Evolutionary conservation across 148 eudicot genomes (phyloP), one percentile per base, ranked within the genome.

Genomic region (Suaeda aralocaspica): DNA sequence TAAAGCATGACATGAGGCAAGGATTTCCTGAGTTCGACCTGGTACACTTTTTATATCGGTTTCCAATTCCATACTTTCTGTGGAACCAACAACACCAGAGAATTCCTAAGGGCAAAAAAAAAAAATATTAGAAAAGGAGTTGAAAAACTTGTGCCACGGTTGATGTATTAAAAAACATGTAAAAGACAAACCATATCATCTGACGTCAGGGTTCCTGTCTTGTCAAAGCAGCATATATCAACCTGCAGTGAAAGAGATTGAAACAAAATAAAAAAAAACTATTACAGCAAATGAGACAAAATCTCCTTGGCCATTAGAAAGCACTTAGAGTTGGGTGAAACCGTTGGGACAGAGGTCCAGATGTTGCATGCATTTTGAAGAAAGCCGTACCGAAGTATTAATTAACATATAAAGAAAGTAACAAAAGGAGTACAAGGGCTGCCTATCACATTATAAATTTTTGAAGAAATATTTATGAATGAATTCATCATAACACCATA

Each of bases 141-240:
- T 44, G 21, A 50, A 24, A 39, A 28, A 50, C 22, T 31, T 25
- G 25, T 31, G 41, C 50, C 25, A 39, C 53, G 50, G 6, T 29
- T 13, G 29, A 70, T 42, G 6, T 26, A 16, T 34, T 49, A 71
- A 76, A 48, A 31, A 5, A 60, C 25, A 65, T 24, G 62, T 6
- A 80, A 62, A 58, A 24, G 51, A 42, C 87, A 59, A 77, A 94
- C 99, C 99, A 94, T 94, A 88, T 91, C 99, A 91, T 94, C 99
- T 66, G 97, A 94, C 22, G 99, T 91, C 21, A 94, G 84, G 70
- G 99, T 94, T 71, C 99, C 97, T 7, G 99, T 94, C 82, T 94
- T 94, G 81, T 94, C 99, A 81, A 94, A 94, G 80, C 99, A 94
- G 56, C 99, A 94, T 41, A 94, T 87, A 85, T 94, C 99, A 77